These are phyloP conservation scores for Xylaria hypoxylon DNA, from an alignment of 2,329 filamentous ascomycete genomes.

Conservation along the genomic window DNA sequence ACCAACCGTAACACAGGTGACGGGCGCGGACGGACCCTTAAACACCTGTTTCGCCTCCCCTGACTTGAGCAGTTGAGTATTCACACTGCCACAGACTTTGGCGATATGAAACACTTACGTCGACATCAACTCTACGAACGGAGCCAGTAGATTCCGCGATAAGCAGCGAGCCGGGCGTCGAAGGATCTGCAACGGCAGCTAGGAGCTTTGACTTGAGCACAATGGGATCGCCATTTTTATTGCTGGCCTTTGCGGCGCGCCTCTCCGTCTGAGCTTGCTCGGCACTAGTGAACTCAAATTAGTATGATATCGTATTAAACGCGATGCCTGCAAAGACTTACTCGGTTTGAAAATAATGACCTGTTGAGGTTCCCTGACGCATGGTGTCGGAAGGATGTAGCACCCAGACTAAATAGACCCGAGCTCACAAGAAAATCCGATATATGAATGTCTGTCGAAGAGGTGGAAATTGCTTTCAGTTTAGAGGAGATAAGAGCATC, in stretches of 20 bases:
- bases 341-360: conserved; percentile 95
- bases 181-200: conserved; percentile 76
- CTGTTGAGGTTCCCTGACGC: conserved; percentile 73
- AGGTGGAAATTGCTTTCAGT: not conserved
- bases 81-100: not conserved
- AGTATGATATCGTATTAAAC: conserved; percentile 47
- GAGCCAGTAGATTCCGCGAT: conserved; percentile 89
- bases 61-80: conserved; percentile 50
- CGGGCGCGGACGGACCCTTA: conserved; percentile 80
- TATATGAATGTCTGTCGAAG: not conserved
- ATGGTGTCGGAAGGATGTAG: conserved; percentile 55
- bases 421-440: not conserved
- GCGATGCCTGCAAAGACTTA: conserved; percentile 58
- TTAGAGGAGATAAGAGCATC: not conserved
- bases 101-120: conserved; percentile 64
- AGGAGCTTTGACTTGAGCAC: conserved; percentile 87
- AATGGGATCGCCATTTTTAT: conserved; percentile 85
- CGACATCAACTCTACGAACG: conserved; percentile 77
- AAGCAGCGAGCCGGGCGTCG: conserved; percentile 71
- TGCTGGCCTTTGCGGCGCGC: conserved; percentile 76
- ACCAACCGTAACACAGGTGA: conserved; percentile 80
- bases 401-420: not conserved
- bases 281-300: conserved; percentile 59
- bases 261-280: conserved; percentile 63
- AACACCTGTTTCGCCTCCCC: conserved; percentile 64